Percentiles rank a stretch among this genome's conserved stretches.
Conservation (phyloP, 2,329 filamentous ascomycete species). For the Aspergillus persii region DNA sequence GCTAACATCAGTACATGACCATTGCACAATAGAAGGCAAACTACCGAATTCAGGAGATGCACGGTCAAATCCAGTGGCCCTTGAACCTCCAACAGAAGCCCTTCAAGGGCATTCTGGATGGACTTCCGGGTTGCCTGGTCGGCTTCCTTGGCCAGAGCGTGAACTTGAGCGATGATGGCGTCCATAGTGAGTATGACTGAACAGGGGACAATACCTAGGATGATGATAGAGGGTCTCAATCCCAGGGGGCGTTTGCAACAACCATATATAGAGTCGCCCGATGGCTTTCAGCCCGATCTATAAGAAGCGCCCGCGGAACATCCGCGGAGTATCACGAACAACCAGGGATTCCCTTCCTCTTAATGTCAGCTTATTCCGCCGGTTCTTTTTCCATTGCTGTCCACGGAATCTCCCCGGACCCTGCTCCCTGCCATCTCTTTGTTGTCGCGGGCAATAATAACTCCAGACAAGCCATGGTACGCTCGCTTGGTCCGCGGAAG, state of each 20-base stretch:
- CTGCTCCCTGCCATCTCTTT: too few species aligned
- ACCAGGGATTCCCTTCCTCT: too few species aligned
- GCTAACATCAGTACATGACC: not conserved
- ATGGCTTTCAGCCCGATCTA: not conserved
- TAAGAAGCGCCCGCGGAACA: not conserved
- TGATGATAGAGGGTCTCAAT: too few species aligned
- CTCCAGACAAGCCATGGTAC: not conserved
- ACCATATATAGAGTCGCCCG: too few species aligned
- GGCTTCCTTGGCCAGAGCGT: not conserved
- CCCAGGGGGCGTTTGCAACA: too few species aligned
- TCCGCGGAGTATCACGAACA: not conserved
- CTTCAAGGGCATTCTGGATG: not conserved
- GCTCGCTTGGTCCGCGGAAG: not conserved
- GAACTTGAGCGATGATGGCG: not conserved
- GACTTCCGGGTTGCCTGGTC: not conserved
- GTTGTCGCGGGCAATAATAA: too few species aligned
- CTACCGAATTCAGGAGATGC: not conserved
- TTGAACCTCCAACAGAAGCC: not conserved
- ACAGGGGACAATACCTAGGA: not conserved
- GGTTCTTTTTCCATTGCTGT: not conserved
- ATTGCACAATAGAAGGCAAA: too few species aligned
- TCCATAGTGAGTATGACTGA: not conserved
- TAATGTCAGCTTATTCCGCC: too few species aligned
- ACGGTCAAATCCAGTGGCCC: not conserved
- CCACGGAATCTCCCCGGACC: not conserved